phyloP scores from a whole-genome alignment of 805 yeast genomes.

The Zygosaccharomyces lentus region DNA sequence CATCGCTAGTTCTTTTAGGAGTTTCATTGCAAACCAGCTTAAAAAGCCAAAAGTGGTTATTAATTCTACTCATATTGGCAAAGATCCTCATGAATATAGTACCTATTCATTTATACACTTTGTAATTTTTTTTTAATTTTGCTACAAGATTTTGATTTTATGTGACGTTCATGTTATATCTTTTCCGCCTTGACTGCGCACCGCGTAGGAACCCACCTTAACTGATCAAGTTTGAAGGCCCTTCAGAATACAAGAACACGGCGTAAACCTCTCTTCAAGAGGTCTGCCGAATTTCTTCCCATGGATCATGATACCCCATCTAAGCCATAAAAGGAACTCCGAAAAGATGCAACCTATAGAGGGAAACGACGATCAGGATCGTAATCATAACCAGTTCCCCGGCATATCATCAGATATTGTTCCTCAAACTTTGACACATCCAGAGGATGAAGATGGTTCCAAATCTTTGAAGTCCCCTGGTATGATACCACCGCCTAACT shows the following conservation, averaged over 20 bases:
- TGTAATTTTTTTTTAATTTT: conserved; percentile 1
- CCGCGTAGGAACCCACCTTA: background rate
- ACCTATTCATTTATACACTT: background rate
- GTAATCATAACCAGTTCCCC: conserved; percentile 13
- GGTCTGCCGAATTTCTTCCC: background rate
- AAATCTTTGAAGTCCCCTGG: conserved; percentile 17
- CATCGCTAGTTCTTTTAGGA: conserved; percentile 15
- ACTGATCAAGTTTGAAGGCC: background rate
- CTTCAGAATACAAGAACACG: background rate
- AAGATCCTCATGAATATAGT: background rate
- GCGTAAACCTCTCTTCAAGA: background rate
- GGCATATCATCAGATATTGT: conserved; percentile 32
- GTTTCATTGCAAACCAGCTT: conserved; percentile 7
- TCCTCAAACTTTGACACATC: conserved; percentile 27
- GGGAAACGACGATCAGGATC: background rate
- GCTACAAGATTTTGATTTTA: background rate
- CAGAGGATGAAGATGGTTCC: conserved; percentile 19
- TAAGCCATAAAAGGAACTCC: background rate
- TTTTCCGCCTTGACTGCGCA: background rate
- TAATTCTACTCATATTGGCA: background rate
- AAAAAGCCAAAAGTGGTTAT: conserved; percentile 10
- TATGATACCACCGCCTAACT: conserved; percentile 17
- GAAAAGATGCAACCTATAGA: background rate
- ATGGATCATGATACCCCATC: background rate
- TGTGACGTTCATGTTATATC: background rate